Evolutionary conservation across 495 filamentous ascomycete genomes (phyloP).

Genomic region (Talaromyces trachyspermus): DNA sequence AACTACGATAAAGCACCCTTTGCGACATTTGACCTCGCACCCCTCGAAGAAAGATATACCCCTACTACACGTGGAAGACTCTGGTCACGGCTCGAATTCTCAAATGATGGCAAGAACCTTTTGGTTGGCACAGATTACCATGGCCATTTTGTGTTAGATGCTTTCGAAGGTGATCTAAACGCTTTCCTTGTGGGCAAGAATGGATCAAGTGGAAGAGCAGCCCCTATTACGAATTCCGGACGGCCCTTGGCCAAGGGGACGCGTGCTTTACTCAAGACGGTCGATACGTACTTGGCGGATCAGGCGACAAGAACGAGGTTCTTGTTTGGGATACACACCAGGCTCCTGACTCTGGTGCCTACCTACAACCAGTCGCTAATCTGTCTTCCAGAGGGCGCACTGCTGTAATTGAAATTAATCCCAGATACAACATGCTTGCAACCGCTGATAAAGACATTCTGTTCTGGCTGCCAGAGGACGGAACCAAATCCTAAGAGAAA

Average conservation of each 20-base stretch:
- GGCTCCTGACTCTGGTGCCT: conserved; percentile 39
- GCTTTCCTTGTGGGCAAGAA: conserved; percentile 49
- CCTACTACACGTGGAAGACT: conserved; percentile 41
- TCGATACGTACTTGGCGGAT: conserved; percentile 73
- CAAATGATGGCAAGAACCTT: conserved; percentile 85
- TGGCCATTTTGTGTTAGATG: conserved; percentile 84
- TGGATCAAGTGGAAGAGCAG: conserved; percentile 38
- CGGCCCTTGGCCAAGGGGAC: conserved; percentile 63
- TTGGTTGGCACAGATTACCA: conserved; percentile 71
- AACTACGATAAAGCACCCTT: conserved; percentile 91
- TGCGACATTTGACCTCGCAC: conserved; percentile 69
- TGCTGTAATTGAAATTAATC: conserved; percentile 79
- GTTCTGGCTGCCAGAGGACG: conserved; percentile 72
- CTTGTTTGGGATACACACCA: conserved; percentile 76
- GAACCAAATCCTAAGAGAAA: conserved; percentile 25
- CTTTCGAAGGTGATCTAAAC: conserved; percentile 71
- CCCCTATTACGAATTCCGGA: conserved; percentile 37
- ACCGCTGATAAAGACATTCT: conserved; percentile 81
- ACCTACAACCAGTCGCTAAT: conserved; percentile 55
- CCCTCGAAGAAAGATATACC: conserved; percentile 48
- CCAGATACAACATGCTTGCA: conserved; percentile 79
- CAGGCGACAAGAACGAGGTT: conserved; percentile 58
- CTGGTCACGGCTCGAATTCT: conserved; percentile 88
- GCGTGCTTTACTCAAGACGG: conserved; percentile 85
- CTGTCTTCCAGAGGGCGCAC: conserved; percentile 60